Evolutionary conservation across 495 filamentous ascomycete genomes (phyloP).

Genomic region (Aspergillus hancockii): DNA sequence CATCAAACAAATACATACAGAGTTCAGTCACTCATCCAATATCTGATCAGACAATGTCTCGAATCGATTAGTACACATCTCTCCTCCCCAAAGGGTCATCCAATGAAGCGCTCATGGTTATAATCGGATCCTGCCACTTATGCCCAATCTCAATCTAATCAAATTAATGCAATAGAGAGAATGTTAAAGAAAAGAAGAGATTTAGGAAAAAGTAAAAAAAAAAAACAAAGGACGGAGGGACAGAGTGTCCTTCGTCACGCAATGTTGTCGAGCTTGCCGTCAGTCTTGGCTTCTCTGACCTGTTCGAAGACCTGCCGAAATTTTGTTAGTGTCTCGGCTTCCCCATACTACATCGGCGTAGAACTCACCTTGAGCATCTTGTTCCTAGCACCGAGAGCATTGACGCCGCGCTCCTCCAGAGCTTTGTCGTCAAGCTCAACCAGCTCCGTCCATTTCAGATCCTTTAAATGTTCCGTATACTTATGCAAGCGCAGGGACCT

Average conservation of each 20-base stretch:
- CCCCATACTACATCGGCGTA: not conserved
- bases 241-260: conserved; percentile 22
- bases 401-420: conserved; percentile 89
- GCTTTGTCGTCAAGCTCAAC: conserved; percentile 91
- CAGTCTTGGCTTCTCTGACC: conserved; percentile 76
- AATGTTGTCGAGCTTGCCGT: conserved; percentile 60
- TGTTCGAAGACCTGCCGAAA: conserved; percentile 86
- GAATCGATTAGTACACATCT: conserved; percentile 18
- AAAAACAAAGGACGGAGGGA: conserved; percentile 16
- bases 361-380: conserved; percentile 92
- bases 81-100: conserved; percentile 17
- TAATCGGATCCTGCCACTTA: conserved; percentile 32
- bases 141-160: conserved; percentile 33
- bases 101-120: conserved; percentile 23
- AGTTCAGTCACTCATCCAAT: conserved; percentile 21
- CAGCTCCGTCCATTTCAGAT: conserved; percentile 94
- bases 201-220: conserved; percentile 24
- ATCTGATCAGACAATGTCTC: conserved; percentile 13
- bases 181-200: conserved; percentile 22
- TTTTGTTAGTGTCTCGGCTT: conserved; percentile 18
- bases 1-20: conserved; percentile 24
- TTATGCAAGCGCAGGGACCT: conserved; percentile 94
- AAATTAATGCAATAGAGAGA: conserved; percentile 33
- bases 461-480: conserved; percentile 97
- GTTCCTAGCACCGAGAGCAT: conserved; percentile 88